Evolutionary conservation across 495 filamentous ascomycete species (phyloP), one percentile per base, ranked within the genome.

Genomic region (Ramalina peruviana): DNA sequence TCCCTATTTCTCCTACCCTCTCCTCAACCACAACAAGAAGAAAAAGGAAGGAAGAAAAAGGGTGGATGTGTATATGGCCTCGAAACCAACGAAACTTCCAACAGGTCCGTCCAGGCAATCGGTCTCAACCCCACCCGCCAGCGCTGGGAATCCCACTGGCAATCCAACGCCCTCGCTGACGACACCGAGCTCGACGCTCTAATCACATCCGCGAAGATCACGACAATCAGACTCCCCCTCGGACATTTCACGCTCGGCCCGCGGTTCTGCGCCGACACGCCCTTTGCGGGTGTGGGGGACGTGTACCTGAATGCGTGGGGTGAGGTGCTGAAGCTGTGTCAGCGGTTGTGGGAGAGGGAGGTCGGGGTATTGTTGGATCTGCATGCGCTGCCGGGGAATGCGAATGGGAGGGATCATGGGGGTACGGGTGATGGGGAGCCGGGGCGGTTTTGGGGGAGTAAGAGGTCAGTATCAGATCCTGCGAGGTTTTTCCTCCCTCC

Each of bases 341-440:
- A 51, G 2, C 56, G 66, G 7, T 68, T 72, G 19, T 54, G 62
- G 19, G 41, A 51, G 9, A 58, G 66, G 38, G 71, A 72, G 5
- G 71, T 79, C 40, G 73, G 72, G 16, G 65, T 72, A 1, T 55
- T 80, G 15, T 53, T 80, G 33, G 75, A 79, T 53, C 60, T 79
- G 7, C 75, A 80, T 46, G 74, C 66, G 30, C 56, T 75, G 9
- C 73, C 73, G n/a, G 73, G 76, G 6, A 73, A 74, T 15, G 72
- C 72, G 4, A 78, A 76, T 54, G 45, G 44, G 15, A 56, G 66
- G 19, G 67, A 68, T 1, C 74, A 78, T 56, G 69, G 67, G 12
- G 75, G 75, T 16, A 75, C 69, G n/a, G 62, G 64, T 46, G 57
- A 42, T 25, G 63, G 66, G 19, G 64, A 61, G 36, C 30, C 30